Conservation (phyloP, 177 flowering plant species). For the Vitis hybrid region DNA sequence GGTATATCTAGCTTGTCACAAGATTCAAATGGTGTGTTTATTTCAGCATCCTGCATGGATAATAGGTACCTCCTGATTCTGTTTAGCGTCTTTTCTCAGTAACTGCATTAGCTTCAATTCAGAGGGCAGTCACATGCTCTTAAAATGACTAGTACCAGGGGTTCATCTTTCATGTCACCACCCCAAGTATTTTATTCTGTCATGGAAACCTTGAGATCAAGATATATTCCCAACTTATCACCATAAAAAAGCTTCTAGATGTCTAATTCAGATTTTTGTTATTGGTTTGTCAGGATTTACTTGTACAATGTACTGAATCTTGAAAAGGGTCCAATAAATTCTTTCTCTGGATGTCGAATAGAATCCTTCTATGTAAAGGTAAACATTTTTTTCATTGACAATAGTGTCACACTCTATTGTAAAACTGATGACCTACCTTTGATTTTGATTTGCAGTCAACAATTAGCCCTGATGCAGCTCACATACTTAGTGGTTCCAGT, state of each 20-base stretch:
- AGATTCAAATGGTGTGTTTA: slow-evolving; percentile 72
- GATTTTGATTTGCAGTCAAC: slow-evolving; percentile 52
- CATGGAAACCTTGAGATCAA: not conserved
- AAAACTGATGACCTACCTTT: not conserved
- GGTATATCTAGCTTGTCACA: slow-evolving; percentile 90
- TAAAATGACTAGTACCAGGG: not conserved
- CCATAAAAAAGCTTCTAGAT: not conserved
- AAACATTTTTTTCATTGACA: not conserved
- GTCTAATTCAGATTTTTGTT: slow-evolving; percentile 1
- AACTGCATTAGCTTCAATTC: not conserved
- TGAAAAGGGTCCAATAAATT: slow-evolving; percentile 72
- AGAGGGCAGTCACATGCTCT: not conserved
- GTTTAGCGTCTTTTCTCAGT: not conserved
- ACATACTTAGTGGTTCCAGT: slow-evolving; percentile 87
- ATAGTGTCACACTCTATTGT: too few species aligned
- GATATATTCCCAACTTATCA: not conserved
- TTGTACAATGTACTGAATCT: slow-evolving; percentile 79
- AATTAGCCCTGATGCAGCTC: slow-evolving; percentile 86
- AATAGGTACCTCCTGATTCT: slow-evolving; percentile 51
- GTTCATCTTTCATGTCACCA: too few species aligned
- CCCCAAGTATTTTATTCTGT: too few species aligned
- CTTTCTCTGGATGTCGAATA: slow-evolving; percentile 68
- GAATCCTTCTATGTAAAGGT: slow-evolving; percentile 92
- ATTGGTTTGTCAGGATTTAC: slow-evolving; percentile 61
- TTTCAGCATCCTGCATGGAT: slow-evolving; percentile 95